A percentile compares a stretch with the other conserved stretches of the same genome.
Evolutionary conservation across 352 stramenopile genomes (phyloP).

Genomic region (Pythium plurisporium): DNA sequence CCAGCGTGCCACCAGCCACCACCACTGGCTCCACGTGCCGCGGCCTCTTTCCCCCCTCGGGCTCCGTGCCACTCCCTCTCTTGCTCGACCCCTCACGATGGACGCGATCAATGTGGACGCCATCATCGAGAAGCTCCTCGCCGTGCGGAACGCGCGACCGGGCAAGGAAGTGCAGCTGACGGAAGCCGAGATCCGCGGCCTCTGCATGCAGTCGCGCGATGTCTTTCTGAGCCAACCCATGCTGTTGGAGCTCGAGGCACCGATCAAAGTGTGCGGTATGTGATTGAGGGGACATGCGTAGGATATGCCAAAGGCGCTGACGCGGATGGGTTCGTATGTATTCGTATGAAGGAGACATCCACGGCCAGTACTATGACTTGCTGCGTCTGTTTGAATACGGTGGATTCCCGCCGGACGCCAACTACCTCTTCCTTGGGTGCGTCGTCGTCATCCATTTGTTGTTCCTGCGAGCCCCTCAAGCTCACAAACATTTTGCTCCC

Average conservation of each 20-base stretch:
- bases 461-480: too few species aligned
- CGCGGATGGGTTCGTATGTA: background rate
- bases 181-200: slow-evolving; percentile 95
- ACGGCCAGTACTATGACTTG: slow-evolving; percentile 96
- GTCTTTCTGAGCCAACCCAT: slow-evolving; percentile 98
- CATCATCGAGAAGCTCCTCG: slow-evolving; percentile 29
- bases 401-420: slow-evolving; percentile 70
- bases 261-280: slow-evolving; percentile 96
- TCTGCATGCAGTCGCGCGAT: slow-evolving; percentile 96
- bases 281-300: background rate
- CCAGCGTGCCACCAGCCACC: too few species aligned
- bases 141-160: slow-evolving; percentile 49
- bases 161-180: slow-evolving; percentile 92
- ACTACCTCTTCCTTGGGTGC: slow-evolving; percentile 46
- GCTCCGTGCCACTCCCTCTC: too few species aligned
- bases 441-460: too few species aligned
- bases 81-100: too few species aligned
- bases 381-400: slow-evolving; percentile 90
- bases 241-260: slow-evolving; percentile 97
- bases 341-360: slow-evolving; percentile 81
- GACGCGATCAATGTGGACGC: slow-evolving; percentile 20
- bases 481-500: background rate
- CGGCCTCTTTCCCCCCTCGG: too few species aligned
- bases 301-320: background rate
- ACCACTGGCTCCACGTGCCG: too few species aligned